Base-by-base conservation (phyloP, 371 early-diverging fungal species). In the Mortierella sp. region DNA sequence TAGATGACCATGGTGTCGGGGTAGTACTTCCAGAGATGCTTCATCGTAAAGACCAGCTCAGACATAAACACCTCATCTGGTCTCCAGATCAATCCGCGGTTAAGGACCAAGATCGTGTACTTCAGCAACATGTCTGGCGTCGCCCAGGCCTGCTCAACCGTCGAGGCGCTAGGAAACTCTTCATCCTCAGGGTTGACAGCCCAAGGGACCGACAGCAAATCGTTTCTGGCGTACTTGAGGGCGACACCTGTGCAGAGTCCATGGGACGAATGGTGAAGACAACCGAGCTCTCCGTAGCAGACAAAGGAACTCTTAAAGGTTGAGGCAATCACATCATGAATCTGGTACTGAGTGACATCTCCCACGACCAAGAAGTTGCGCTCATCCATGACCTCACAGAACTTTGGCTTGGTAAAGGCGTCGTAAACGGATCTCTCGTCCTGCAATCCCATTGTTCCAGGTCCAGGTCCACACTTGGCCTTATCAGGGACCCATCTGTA, bases 231-330 rank as follows among this genome's bases (percentile, higher is more conserved):
- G 72, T 90, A 93, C 38, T 90, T 90, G 72, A 91, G 79, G 24
- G 87, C 79, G 10, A 83, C 79, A 35, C 81, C 80, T 0, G 24
- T 60, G 48, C 88, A 85, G 58, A 83, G 83, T 38, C 75, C 76
- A 65, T 82, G 87, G 1, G 82, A 46, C 32, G 71, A 43, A 49
- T 88, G 87, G 32, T 82, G 78, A 24, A 83, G 90, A 83, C 93
- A 93, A 38, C 90, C 90, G 41, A 90, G 78, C 77, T 93, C 93
- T 32, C 93, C 93, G 87, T 90, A 93, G 74, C 93, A 93, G 27
- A 89, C 92, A 24, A 90, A 89, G 1, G 89, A 89, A 73, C 90
- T 90, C 55, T 92, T 75, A 51, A 93, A 89, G 21, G 89, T 82
- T 76, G 92, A 90, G 35, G 91, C 74, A 10, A 92, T 60, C 6